phyloP scores from a whole-genome alignment of 1,139 yeast genomes.

The Scheffersomyces lignicola region DNA sequence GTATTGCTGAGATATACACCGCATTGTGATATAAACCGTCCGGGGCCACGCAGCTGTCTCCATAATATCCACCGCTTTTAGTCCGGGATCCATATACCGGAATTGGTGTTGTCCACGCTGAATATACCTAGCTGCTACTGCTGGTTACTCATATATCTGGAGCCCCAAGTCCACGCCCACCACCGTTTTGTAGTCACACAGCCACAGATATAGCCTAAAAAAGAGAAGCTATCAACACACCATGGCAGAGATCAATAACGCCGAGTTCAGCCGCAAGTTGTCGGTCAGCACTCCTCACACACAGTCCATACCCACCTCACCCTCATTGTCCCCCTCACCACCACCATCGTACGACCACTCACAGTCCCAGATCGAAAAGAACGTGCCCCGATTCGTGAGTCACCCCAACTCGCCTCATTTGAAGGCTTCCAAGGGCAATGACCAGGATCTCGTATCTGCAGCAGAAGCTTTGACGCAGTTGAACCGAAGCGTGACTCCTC shows the following conservation, averaged over 20 bases:
- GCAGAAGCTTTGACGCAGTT: slow-evolving; percentile 45
- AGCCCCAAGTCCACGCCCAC: too few relatives aligned
- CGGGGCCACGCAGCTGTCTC: too few relatives aligned
- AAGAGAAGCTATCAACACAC: too few relatives aligned
- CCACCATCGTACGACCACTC: slow-evolving; percentile 9
- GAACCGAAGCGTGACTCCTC: slow-evolving; percentile 19
- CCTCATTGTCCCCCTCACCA: slow-evolving; percentile 8
- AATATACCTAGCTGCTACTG: too few relatives aligned
- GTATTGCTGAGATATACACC: too few relatives aligned
- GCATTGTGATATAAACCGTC: too few relatives aligned
- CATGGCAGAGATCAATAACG: slow-evolving; percentile 1
- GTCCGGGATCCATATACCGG: too few relatives aligned
- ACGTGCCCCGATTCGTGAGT: slow-evolving; percentile 4
- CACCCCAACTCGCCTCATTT: slow-evolving; percentile 1
- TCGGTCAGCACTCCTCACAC: not conserved
- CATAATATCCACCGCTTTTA: too few relatives aligned
- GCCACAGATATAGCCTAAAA: too few relatives aligned
- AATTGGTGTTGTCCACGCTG: too few relatives aligned
- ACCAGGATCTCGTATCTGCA: slow-evolving; percentile 36
- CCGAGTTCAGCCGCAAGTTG: slow-evolving; percentile 1
- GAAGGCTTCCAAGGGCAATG: slow-evolving; percentile 10
- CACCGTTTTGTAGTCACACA: too few relatives aligned
- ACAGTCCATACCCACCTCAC: slow-evolving; percentile 1
- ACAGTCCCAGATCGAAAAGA: slow-evolving; percentile 2
- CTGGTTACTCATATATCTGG: too few relatives aligned